Base-by-base conservation (phyloP, 371 early-diverging fungal species). In the Pancytospora epiphaga region DNA sequence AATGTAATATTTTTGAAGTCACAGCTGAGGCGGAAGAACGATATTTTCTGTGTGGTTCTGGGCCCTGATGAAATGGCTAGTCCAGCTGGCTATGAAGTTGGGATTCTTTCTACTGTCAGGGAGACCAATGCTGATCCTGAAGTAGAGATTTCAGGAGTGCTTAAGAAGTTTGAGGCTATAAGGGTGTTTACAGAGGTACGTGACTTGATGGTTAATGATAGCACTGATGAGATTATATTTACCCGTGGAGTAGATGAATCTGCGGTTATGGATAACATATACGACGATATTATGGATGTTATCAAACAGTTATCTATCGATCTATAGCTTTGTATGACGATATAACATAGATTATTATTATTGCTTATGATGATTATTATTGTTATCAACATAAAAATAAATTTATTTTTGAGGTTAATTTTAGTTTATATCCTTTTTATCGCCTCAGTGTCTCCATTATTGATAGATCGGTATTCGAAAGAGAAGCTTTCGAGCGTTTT, bases 241-340 rank as follows among this genome's bases (percentile, higher is more conserved):
- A 84, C 92, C 56, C 88, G 88, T 74, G 89, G 89, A 40, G 95
- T 93, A 76, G 96, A 98, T 85, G 93, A 96, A 38, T 90, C 95
- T 2, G 89, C 91, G 25, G 94, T 95, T 86, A 94, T 96, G 86
- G 98, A 93, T 81, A 89, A 93, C 58, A 89, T 93, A 29, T 93
- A 90, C 79, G 87, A 88, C 60, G 95, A 96, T 50, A 39, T 77
- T 27, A 29, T 56, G 58, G 33, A 47, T 18, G 63, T 77, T 29
- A 52, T 57, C 39, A 60, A 62, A 50, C 66, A 70, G 32, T 33
- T 58, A 3, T 15, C 32, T n/a, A 40, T 40, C n/a, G 43, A 40
- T 12, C 9, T 40, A 9, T 12, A 40, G 43, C n/a, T 12, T 12
- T 12, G n/a, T 40, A 40, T 9, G 43, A 12, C 12, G n/a, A 40